Percentiles rank a stretch among this genome's conserved stretches.
These are phyloP conservation scores for Penicillium cosmopolitanum DNA, from an alignment of 495 filamentous ascomycete species.

Conservation along the genomic window DNA sequence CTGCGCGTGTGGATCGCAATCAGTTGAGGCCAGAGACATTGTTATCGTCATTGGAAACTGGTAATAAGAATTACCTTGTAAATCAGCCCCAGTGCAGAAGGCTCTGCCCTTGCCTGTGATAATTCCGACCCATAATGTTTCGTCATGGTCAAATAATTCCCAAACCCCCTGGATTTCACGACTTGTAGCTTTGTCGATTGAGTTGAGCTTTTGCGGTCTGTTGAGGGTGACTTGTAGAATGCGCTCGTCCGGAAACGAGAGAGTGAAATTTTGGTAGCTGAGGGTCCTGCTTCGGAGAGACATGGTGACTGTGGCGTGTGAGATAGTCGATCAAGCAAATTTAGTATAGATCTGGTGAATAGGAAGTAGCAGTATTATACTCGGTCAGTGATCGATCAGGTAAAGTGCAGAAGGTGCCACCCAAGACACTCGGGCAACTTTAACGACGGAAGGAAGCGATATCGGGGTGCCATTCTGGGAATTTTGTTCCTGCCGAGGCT, in stretches of 20 bases:
- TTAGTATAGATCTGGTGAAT: background rate
- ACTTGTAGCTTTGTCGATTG: slow-evolving; percentile 51
- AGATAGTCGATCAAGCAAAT: background rate
- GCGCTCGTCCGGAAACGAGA: slow-evolving; percentile 47
- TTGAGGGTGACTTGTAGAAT: slow-evolving; percentile 49
- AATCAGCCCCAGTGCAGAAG: slow-evolving; percentile 62
- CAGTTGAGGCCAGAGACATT: slow-evolving; percentile 1
- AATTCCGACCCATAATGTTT: slow-evolving; percentile 54
- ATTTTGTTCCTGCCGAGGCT: slow-evolving; percentile 2
- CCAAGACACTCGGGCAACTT: too few species aligned
- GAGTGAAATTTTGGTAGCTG: slow-evolving; percentile 32
- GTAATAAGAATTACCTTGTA: slow-evolving; percentile 36
- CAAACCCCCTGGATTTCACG: slow-evolving; percentile 52
- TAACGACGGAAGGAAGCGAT: background rate
- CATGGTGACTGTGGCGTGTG: slow-evolving; percentile 19
- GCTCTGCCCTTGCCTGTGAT: slow-evolving; percentile 59
- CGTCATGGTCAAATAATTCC: slow-evolving; percentile 56
- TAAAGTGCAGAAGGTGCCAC: too few species aligned
- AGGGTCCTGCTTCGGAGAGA: slow-evolving; percentile 22
- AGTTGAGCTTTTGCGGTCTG: slow-evolving; percentile 50
- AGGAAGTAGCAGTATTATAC: background rate
- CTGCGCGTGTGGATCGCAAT: slow-evolving; percentile 16
- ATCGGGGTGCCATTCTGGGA: background rate
- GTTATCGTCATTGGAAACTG: background rate
- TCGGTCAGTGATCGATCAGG: background rate